These are phyloP conservation scores for Phytophthora cactorum DNA, from an alignment of 352 stramenopile species.

Conservation along the genomic window DNA sequence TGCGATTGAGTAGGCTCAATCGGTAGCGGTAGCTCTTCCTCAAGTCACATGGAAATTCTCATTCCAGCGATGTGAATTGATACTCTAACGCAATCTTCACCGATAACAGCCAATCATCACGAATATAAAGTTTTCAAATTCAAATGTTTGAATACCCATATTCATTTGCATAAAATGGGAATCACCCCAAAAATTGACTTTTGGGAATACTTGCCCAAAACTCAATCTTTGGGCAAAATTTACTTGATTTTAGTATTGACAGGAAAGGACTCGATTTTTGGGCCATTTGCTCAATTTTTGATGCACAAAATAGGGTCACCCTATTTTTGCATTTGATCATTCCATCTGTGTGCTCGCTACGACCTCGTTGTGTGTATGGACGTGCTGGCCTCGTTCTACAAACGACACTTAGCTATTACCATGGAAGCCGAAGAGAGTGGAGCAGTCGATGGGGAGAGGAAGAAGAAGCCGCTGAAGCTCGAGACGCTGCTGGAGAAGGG, in stretches of 20 bases:
- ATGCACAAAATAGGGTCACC: no score
- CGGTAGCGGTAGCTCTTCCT: no score
- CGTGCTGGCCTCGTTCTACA: conserved; percentile 53
- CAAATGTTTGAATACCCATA: conserved; percentile 16
- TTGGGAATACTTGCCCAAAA: no score
- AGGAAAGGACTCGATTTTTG: no score
- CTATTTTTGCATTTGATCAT: conserved; percentile 8
- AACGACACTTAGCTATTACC: conserved; percentile 27
- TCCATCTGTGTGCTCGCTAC: conserved; percentile 79
- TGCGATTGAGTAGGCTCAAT: no score
- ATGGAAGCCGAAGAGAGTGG: conserved; percentile 14
- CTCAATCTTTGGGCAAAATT: no score
- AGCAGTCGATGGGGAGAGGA: conserved; percentile 16
- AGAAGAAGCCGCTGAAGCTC: conserved; percentile 35
- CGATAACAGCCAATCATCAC: conserved; percentile 1
- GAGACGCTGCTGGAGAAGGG: conserved; percentile 54
- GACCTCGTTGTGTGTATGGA: conserved; percentile 58
- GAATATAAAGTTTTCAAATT: conserved; percentile 4
- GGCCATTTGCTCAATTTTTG: no score
- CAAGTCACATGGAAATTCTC: no score
- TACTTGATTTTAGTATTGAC: no score
- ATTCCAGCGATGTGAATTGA: background rate
- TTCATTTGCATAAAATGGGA: no score
- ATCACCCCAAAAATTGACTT: no score
- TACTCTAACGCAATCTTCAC: background rate